These are phyloP conservation scores for Penicillium brasilianum DNA, from an alignment of 2,329 filamentous ascomycete species.

Conservation along the genomic window DNA sequence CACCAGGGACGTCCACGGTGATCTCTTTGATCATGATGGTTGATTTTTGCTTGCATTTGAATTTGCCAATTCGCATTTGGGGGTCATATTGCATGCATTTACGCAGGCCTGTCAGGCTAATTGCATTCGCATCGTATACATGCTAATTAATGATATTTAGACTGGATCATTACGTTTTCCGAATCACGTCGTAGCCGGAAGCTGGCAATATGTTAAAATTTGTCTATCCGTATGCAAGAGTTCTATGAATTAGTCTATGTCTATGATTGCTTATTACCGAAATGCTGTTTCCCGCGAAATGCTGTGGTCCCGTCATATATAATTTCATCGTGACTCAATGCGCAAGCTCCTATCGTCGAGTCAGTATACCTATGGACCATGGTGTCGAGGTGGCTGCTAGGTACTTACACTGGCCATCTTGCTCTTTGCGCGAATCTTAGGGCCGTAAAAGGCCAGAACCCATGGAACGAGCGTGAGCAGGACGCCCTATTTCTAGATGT, in stretches of 20 bases:
- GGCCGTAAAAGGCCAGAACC: constrained; percentile 80
- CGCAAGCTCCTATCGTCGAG: constrained; percentile 24
- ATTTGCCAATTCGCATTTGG: not conserved
- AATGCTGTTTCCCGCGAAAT: no score
- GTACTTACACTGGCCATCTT: constrained; percentile 70
- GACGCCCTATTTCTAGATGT: constrained; percentile 46
- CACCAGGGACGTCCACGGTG: constrained; percentile 15
- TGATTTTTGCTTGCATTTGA: constrained; percentile 2
- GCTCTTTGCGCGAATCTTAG: constrained; percentile 74
- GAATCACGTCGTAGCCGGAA: no score
- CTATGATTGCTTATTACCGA: constrained; percentile 4
- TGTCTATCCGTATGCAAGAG: constrained; percentile 8
- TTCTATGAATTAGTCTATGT: constrained; percentile 18
- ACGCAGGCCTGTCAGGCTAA: not conserved
- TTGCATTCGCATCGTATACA: not conserved
- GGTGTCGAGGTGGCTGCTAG: no score
- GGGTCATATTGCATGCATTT: constrained; percentile 1
- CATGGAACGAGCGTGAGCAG: constrained; percentile 81
- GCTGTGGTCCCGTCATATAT: no score
- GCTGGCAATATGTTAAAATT: not conserved
- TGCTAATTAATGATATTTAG: not conserved
- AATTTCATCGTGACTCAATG: constrained; percentile 15
- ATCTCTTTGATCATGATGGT: not conserved
- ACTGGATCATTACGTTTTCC: not conserved
- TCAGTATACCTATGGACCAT: constrained; percentile 6